phyloP scores from a whole-genome alignment of 345 rosid genomes.

The Citrus sp. region DNA sequence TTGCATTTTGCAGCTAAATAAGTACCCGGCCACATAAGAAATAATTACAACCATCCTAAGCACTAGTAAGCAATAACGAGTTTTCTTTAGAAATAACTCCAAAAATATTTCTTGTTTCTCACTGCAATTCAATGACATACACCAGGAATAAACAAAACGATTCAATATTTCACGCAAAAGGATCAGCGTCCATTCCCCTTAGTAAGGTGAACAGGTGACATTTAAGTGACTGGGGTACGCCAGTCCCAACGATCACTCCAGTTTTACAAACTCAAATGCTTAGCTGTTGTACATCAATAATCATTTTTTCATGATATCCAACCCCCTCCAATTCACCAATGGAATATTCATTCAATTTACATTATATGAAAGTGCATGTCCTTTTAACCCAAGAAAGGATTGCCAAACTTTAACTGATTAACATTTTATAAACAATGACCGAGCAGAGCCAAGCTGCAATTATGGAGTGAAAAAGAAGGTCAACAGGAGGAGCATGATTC shows the following conservation, averaged over 20 bases:
- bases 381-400: neutral
- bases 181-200: neutral
- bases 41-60: neutral
- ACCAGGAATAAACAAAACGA: neutral
- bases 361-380: neutral
- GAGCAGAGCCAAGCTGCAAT: neutral
- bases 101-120: neutral
- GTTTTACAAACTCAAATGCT: neutral
- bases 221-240: neutral
- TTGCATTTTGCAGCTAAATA: neutral
- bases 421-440: neutral
- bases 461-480: neutral
- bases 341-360: neutral
- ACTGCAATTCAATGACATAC: neutral
- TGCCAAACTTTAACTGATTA: neutral
- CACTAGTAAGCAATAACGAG: neutral
- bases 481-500: neutral
- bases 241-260: neutral
- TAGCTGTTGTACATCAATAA: neutral
- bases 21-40: neutral
- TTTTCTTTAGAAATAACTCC: neutral
- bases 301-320: neutral
- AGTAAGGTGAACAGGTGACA: neutral
- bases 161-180: neutral
- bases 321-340: neutral